Conservation (phyloP, 176 grass and related monocot species). For the Thinopyrum elongatum region DNA sequence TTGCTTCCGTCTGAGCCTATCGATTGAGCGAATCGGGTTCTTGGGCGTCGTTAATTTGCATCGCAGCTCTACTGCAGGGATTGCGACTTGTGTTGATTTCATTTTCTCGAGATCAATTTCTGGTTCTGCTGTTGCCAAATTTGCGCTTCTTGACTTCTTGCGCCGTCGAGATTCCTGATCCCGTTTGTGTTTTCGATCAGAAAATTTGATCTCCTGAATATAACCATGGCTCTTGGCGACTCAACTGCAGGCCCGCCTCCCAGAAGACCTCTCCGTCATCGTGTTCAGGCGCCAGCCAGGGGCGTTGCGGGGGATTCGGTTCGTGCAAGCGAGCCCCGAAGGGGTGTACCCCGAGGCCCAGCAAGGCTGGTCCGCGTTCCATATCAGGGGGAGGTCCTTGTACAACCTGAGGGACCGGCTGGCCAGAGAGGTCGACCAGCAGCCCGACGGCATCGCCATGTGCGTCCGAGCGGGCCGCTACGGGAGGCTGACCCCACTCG, state of each 20-base stretch:
- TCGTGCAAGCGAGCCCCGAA: neutral
- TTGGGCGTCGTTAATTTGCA: neutral
- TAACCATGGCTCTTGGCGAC: neutral
- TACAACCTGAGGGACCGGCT: neutral
- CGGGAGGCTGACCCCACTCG: constrained; percentile 29
- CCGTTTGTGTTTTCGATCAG: neutral
- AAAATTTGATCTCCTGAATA: neutral
- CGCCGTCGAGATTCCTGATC: neutral
- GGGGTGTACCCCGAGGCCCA: neutral
- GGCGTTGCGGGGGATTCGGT: neutral
- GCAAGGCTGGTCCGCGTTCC: neutral
- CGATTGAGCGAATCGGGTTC: neutral
- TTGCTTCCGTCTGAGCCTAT: neutral
- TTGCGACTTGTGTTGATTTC: neutral
- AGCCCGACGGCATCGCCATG: neutral
- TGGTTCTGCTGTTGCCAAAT: neutral
- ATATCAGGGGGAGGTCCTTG: neutral
- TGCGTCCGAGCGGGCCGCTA: constrained; percentile 3
- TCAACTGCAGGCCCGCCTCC: neutral
- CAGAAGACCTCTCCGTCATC: neutral
- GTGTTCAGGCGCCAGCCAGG: neutral
- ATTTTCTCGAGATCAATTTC: neutral
- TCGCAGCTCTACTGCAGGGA: neutral
- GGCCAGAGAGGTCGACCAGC: neutral
- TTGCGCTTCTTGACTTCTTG: no score